Conservation (phyloP, 1,139 yeast species). For the Yamadazyma siamensis region DNA sequence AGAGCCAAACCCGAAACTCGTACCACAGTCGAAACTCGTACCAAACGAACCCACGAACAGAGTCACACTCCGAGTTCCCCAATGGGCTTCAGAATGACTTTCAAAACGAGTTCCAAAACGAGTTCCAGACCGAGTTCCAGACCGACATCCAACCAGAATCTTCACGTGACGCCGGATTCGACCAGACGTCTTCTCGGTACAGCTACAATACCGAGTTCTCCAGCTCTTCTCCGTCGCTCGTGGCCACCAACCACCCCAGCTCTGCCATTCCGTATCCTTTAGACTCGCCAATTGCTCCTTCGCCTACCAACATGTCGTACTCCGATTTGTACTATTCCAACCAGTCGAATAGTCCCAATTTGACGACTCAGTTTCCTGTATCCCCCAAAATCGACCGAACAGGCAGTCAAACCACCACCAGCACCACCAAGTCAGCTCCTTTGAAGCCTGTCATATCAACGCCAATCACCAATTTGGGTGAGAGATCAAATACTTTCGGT, state of each 20-base stretch:
- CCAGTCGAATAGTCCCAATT: constrained; percentile 2
- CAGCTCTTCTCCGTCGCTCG: constrained; percentile 10
- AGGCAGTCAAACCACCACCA: constrained; percentile 10
- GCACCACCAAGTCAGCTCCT: constrained; percentile 8
- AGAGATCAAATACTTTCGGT: too few species aligned
- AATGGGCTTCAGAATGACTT: too few species aligned
- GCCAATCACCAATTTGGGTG: constrained; percentile 14
- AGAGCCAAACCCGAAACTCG: too few species aligned
- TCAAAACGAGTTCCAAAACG: too few species aligned
- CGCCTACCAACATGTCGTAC: constrained; percentile 11
- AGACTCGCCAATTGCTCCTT: constrained; percentile 17
- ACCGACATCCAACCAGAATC: too few species aligned
- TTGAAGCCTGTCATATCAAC: constrained; percentile 14
- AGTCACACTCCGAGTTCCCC: too few species aligned
- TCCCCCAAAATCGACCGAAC: constrained; percentile 6
- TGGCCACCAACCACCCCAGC: constrained; percentile 1
- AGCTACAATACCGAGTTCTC: constrained; percentile 11
- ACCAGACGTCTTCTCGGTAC: constrained; percentile 4
- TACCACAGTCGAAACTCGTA: too few species aligned
- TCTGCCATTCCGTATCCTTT: constrained; percentile 18
- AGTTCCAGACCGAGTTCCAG: too few species aligned
- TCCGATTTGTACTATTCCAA: constrained; percentile 3
- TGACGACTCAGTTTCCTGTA: too few species aligned
- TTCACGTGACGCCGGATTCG: too few species aligned
- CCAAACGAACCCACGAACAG: too few species aligned